A percentile compares a stretch with the other conserved stretches of the same genome.
Evolutionary conservation across 805 yeast species (phyloP).

Genomic region (Torulaspora microellipsoides): DNA sequence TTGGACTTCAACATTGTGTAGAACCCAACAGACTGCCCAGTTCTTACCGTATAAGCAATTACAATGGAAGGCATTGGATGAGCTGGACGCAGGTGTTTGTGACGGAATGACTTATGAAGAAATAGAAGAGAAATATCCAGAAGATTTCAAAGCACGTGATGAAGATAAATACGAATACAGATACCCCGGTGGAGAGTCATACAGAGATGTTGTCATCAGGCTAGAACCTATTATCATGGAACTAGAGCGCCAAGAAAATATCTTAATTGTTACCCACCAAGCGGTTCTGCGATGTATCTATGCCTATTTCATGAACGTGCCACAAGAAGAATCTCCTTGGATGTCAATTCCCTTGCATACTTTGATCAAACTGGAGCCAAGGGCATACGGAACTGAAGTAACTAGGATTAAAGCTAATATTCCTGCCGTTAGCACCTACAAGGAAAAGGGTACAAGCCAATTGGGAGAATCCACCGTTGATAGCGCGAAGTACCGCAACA

Average conservation of each 20-base stretch:
- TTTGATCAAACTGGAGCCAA: slow-evolving; percentile 87
- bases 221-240: slow-evolving; percentile 98
- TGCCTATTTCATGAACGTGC: slow-evolving; percentile 97
- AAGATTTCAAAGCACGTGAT: slow-evolving; percentile 92
- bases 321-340: slow-evolving; percentile 98
- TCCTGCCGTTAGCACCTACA: slow-evolving; percentile 96
- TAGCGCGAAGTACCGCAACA: slow-evolving; percentile 17
- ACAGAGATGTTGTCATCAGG: slow-evolving; percentile 90
- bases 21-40: slow-evolving; percentile 92
- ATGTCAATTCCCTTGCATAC: slow-evolving; percentile 98
- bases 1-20: slow-evolving; percentile 88
- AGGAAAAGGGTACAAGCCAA: slow-evolving; percentile 79
- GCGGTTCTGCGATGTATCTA: slow-evolving; percentile 94
- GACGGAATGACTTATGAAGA: slow-evolving; percentile 97
- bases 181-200: slow-evolving; percentile 95
- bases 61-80: slow-evolving; percentile 96
- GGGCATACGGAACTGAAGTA: slow-evolving; percentile 86
- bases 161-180: slow-evolving; percentile 94
- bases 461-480: slow-evolving; percentile 37
- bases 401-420: slow-evolving; percentile 90
- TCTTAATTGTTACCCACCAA: slow-evolving; percentile 93
- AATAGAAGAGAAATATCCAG: slow-evolving; percentile 78
- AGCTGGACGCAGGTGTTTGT: slow-evolving; percentile 94
- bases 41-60: slow-evolving; percentile 74
- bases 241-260: slow-evolving; percentile 93